These are phyloP conservation scores for Senna siamea DNA, from an alignment of 306 rosid genomes.

Conservation along the genomic window DNA sequence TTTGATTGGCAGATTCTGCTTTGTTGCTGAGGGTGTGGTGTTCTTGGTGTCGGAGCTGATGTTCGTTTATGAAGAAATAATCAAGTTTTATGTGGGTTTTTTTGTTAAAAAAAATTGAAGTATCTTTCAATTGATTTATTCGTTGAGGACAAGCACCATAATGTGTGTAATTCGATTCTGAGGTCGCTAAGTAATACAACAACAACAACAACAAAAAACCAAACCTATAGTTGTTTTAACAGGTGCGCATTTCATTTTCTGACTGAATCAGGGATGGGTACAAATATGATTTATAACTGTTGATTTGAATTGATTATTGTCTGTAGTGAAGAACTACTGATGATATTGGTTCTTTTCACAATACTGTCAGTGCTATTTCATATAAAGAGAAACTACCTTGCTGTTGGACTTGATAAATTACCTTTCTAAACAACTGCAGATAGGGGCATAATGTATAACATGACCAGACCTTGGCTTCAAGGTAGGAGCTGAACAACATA, in stretches of 20 bases:
- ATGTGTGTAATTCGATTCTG: neutral
- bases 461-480: neutral
- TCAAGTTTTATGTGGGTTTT: neutral
- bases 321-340: neutral
- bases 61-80: neutral
- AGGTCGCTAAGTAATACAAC: neutral
- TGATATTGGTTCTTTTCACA: too few species aligned
- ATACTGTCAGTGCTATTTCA: too few species aligned
- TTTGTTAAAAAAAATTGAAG: neutral
- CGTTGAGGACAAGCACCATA: neutral
- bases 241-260: neutral
- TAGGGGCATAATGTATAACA: neutral
- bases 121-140: neutral
- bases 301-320: neutral
- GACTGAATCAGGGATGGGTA: neutral
- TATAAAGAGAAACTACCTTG: neutral
- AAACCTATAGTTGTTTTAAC: neutral
- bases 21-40: neutral
- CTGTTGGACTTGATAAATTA: neutral
- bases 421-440: neutral
- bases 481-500: neutral
- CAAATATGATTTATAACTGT: neutral
- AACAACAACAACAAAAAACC: too few species aligned
- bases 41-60: neutral
- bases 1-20: neutral